phyloP scores from a whole-genome alignment of 805 yeast genomes.

The Brettanomyces sp. region DNA sequence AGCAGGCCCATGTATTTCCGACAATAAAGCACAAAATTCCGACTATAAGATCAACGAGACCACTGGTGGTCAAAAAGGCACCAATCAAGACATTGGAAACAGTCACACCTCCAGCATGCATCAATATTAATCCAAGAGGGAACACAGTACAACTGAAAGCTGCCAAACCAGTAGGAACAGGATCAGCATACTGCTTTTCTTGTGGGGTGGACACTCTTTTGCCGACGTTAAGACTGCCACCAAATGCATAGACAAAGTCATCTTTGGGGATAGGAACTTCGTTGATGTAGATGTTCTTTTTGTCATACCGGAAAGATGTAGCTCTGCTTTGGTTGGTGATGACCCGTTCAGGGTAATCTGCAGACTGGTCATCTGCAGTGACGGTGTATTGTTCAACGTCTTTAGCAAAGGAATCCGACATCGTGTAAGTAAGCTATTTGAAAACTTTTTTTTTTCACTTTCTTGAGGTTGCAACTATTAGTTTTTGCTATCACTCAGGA shows the following conservation, averaged over 20 bases:
- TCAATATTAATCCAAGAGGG: conserved; percentile 35
- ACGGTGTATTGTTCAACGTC: conserved; percentile 20
- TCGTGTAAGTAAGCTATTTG: not conserved
- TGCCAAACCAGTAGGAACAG: conserved; percentile 46
- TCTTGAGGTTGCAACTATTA: no score
- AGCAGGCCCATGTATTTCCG: conserved; percentile 49
- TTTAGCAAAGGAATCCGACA: conserved; percentile 13
- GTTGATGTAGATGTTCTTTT: conserved; percentile 32
- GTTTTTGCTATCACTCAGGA: no score
- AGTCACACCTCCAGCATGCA: conserved; percentile 38
- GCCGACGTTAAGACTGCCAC: conserved; percentile 44
- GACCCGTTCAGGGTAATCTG: not conserved
- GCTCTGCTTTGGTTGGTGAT: not conserved
- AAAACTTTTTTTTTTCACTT: no score
- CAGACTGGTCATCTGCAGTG: conserved; percentile 1
- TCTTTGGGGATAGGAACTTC: conserved; percentile 35
- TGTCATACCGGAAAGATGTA: not conserved
- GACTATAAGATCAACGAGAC: conserved; percentile 38
- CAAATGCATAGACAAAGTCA: conserved; percentile 56
- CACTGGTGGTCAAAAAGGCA: conserved; percentile 40
- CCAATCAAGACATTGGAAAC: conserved; percentile 35
- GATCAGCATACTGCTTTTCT: conserved; percentile 28
- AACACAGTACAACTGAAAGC: conserved; percentile 40
- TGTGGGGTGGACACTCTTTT: conserved; percentile 20
- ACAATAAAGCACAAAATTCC: conserved; percentile 42